These are phyloP conservation scores for Grosmannia serpens DNA, from an alignment of 2,329 filamentous ascomycete genomes.

Conservation along the genomic window DNA sequence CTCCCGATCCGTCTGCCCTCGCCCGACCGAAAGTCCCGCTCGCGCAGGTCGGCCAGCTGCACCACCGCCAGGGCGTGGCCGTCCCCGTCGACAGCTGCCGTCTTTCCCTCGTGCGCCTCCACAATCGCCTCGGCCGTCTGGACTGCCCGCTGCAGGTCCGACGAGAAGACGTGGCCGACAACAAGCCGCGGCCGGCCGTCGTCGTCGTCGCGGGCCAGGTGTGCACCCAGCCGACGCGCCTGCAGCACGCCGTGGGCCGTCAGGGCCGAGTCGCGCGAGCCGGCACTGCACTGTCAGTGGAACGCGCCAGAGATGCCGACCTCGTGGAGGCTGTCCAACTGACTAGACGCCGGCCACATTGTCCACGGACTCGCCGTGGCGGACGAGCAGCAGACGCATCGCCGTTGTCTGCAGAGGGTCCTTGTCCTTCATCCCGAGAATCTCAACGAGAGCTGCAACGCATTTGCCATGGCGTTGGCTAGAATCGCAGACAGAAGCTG, in stretches of 20 bases:
- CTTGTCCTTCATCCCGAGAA: neutral
- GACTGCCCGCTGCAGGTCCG: constrained; percentile 62
- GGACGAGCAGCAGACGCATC: constrained; percentile 61
- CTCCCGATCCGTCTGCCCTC: constrained; percentile 51
- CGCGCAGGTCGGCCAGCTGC: constrained; percentile 43
- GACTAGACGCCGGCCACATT: constrained; percentile 72
- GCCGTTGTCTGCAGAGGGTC: neutral
- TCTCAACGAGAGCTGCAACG: neutral
- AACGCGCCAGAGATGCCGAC: neutral
- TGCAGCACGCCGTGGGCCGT: constrained; percentile 76
- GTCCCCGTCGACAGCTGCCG: neutral
- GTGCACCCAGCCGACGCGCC: constrained; percentile 55
- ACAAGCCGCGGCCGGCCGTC: constrained; percentile 10
- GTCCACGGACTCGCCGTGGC: constrained; percentile 84
- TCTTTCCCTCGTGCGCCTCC: constrained; percentile 25
- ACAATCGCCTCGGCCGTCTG: constrained; percentile 59
- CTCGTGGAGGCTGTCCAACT: constrained; percentile 19
- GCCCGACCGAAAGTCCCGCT: constrained; percentile 62
- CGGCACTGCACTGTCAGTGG: constrained; percentile 41
- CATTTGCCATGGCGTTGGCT: neutral
- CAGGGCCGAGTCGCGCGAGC: constrained; percentile 66
- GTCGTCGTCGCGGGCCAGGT: constrained; percentile 32
- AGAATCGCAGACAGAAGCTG: neutral
- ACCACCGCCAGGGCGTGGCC: constrained; percentile 18
- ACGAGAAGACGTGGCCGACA: constrained; percentile 44